These are phyloP conservation scores for Pascua sp. DNA, from an alignment of 1,284 basidiomycete species.

Conservation along the genomic window DNA sequence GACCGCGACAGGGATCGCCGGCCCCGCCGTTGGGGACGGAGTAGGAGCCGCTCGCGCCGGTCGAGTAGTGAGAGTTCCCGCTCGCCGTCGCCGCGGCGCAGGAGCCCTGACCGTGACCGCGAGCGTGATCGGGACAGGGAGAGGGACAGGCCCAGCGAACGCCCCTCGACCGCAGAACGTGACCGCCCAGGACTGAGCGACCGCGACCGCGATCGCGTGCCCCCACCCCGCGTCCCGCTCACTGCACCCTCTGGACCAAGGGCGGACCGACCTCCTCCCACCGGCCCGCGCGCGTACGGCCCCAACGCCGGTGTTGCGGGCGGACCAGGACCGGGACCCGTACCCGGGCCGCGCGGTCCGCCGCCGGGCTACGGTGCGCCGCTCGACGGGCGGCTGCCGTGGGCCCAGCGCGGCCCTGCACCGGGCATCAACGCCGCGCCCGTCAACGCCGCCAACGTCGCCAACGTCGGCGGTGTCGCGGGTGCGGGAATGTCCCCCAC, in stretches of 20 bases:
- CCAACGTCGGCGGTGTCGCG: neutral
- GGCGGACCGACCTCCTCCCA: constrained; percentile 17
- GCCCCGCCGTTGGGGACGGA: neutral
- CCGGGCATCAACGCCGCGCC: neutral
- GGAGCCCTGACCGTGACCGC: neutral
- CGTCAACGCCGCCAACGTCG: neutral
- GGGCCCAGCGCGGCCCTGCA: neutral
- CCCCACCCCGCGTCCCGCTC: constrained; percentile 15
- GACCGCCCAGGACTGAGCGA: neutral
- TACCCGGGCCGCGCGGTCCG: constrained; percentile 1
- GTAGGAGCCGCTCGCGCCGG: neutral
- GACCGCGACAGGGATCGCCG: constrained; percentile 4
- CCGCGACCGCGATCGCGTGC: constrained; percentile 22
- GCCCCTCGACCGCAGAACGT: constrained; percentile 1
- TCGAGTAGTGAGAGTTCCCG: neutral
- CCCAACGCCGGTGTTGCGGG: constrained; percentile 5
- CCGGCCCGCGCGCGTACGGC: constrained; percentile 24
- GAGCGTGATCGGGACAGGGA: neutral
- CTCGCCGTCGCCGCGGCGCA: neutral
- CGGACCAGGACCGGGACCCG: too few species aligned
- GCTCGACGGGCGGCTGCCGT: neutral
- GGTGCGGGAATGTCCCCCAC: neutral
- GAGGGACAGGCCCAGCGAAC: constrained; percentile 10
- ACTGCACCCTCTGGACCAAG: constrained; percentile 19
- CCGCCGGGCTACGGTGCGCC: constrained; percentile 1